Evolutionary conservation across 148 eudicot species (phyloP).

Genomic region (Vaccinium darrowii): DNA sequence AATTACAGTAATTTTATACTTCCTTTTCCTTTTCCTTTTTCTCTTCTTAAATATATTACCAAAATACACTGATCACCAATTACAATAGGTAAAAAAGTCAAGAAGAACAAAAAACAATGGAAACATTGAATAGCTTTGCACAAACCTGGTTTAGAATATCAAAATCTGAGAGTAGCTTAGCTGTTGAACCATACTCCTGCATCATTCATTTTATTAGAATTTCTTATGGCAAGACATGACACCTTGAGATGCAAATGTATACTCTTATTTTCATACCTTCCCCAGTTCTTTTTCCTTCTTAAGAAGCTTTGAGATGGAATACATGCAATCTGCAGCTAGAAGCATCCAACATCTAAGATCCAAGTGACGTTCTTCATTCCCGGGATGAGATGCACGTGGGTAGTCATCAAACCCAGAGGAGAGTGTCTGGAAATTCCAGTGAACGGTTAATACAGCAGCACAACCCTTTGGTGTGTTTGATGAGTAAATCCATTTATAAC

Average conservation of each 20-base stretch:
- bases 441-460: conserved; percentile 4
- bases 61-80: conserved; percentile 5
- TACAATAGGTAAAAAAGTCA: not conserved
- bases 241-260: not conserved
- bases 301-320: conserved; percentile 63
- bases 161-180: conserved; percentile 72
- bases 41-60: not conserved
- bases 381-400: conserved; percentile 99
- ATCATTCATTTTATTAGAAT: conserved; percentile 24
- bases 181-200: conserved; percentile 71
- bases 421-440: conserved; percentile 52
- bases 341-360: conserved; percentile 99
- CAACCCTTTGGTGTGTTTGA: not conserved
- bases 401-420: conserved; percentile 98
- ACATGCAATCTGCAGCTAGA: conserved; percentile 91
- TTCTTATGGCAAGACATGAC: conserved; percentile 17
- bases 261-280: conserved; percentile 45
- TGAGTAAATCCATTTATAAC: not conserved
- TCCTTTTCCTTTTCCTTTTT: not conserved
- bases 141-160: conserved; percentile 80
- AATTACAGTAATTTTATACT: not conserved
- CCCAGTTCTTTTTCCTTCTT: conserved; percentile 39
- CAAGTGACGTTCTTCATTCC: conserved; percentile 90
- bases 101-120: not conserved
- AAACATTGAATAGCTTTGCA: conserved; percentile 8